A percentile compares a stretch with the other conserved stretches of the same genome.
phyloP scores from a whole-genome alignment of 495 filamentous ascomycete species.

The Penicillium subrubescens region DNA sequence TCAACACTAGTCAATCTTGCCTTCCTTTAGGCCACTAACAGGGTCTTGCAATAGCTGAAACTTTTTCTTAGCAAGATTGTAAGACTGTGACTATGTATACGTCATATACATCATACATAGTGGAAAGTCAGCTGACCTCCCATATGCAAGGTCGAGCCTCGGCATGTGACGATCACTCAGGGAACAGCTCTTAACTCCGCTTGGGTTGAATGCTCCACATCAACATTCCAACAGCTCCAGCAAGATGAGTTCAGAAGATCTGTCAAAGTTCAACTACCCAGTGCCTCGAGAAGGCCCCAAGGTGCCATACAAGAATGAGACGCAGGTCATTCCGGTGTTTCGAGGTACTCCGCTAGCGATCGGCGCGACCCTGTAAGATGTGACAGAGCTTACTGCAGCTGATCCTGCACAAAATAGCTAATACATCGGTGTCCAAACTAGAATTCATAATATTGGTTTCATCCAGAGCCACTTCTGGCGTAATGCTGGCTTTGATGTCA shows the following conservation, averaged over 20 bases:
- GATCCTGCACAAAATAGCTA: neutral
- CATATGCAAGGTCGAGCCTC: constrained; percentile 12
- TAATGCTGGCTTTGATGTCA: constrained; percentile 71
- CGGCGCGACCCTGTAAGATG: constrained; percentile 51
- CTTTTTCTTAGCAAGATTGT: neutral
- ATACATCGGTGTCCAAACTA: constrained; percentile 23
- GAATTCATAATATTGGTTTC: constrained; percentile 56
- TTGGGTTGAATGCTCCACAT: neutral
- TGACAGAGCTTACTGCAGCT: neutral
- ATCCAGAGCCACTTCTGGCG: constrained; percentile 66
- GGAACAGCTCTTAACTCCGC: constrained; percentile 7
- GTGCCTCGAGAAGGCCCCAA: constrained; percentile 44
- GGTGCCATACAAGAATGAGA: constrained; percentile 51
- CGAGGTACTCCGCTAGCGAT: constrained; percentile 52
- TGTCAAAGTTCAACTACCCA: constrained; percentile 47
- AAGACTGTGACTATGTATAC: neutral
- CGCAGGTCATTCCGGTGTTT: constrained; percentile 55
- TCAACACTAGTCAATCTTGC: neutral
- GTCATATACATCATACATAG: neutral
- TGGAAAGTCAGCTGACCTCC: constrained; percentile 7
- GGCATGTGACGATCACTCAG: constrained; percentile 20
- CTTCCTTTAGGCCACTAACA: neutral
- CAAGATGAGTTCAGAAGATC: constrained; percentile 27
- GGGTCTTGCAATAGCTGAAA: neutral
- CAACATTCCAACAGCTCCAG: neutral